A percentile compares a stretch with the other conserved stretches of the same genome.
These are phyloP conservation scores for Fusarium buxicola DNA, from an alignment of 2,329 filamentous ascomycete species.

Conservation along the genomic window DNA sequence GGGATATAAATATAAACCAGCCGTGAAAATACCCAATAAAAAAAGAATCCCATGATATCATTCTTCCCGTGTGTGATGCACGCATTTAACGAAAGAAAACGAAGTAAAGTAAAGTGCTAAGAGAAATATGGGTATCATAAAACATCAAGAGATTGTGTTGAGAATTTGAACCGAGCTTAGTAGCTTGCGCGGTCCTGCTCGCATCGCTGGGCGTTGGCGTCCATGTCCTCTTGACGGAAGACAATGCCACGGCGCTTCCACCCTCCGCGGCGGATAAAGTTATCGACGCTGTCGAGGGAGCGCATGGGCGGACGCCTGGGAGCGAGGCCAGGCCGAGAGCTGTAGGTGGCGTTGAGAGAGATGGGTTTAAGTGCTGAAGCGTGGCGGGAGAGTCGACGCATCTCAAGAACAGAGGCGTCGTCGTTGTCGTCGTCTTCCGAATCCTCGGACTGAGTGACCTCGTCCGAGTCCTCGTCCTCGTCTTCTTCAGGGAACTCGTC, in stretches of 20 bases:
- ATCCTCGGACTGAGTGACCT: constrained; percentile 38
- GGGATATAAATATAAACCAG: constrained; percentile 25
- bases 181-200: constrained; percentile 41
- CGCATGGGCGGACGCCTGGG: constrained; percentile 53
- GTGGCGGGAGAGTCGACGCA: constrained; percentile 42
- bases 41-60: constrained; percentile 12
- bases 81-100: constrained; percentile 23
- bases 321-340: constrained; percentile 30
- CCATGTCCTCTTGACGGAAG: constrained; percentile 53
- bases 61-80: constrained; percentile 14
- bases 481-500: constrained; percentile 41
- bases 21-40: constrained; percentile 17
- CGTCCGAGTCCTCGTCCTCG: constrained; percentile 39
- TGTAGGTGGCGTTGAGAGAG: constrained; percentile 53
- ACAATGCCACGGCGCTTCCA: constrained; percentile 59
- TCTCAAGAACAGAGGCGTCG: constrained; percentile 40
- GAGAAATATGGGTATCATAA: constrained; percentile 41
- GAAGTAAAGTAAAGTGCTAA: constrained; percentile 27
- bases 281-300: constrained; percentile 54
- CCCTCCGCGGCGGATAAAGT: constrained; percentile 57
- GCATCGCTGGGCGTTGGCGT: constrained; percentile 39
- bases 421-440: constrained; percentile 41
- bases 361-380: constrained; percentile 40
- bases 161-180: constrained; percentile 22
- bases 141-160: constrained; percentile 20